Conservation (phyloP, 2,329 filamentous ascomycete genomes). For the Fusarium sp. region DNA sequence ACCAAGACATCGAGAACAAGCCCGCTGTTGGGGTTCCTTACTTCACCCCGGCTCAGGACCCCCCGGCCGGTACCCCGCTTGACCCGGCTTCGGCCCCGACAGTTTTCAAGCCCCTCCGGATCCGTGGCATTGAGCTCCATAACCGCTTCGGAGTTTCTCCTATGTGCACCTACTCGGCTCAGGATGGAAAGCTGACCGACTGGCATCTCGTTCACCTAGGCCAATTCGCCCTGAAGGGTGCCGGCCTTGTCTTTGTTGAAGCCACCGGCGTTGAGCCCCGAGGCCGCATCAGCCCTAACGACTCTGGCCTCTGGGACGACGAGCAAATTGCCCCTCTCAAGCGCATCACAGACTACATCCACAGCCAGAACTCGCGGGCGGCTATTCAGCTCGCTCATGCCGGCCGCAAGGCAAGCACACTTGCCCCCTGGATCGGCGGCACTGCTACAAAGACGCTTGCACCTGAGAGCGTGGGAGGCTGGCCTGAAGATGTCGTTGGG, state of each 20-base stretch:
- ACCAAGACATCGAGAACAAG: constrained; percentile 47
- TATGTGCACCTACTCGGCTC: constrained; percentile 71
- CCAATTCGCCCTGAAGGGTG: constrained; percentile 80
- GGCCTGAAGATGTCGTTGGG: constrained; percentile 66
- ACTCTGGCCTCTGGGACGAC: constrained; percentile 86
- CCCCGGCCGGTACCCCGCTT: constrained; percentile 62
- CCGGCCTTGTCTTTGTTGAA: constrained; percentile 80
- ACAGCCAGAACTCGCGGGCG: constrained; percentile 81
- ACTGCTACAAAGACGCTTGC: constrained; percentile 65
- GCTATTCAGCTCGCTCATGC: constrained; percentile 87
- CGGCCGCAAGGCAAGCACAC: constrained; percentile 74
- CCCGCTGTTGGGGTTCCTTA: constrained; percentile 60
- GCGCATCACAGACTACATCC: constrained; percentile 80
- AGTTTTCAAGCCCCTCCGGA: constrained; percentile 67
- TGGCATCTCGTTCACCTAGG: constrained; percentile 88
- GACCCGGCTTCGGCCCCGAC: constrained; percentile 59
- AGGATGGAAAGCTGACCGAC: constrained; percentile 77
- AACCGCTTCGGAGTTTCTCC: constrained; percentile 71
- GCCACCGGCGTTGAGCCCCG: constrained; percentile 80
- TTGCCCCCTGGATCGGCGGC: constrained; percentile 72
- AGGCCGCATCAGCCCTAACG: constrained; percentile 86
- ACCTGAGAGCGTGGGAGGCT: constrained; percentile 63
- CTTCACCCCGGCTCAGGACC: constrained; percentile 67
- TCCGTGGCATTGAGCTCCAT: constrained; percentile 63
- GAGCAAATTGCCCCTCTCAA: constrained; percentile 80